Evolutionary conservation across 2,329 filamentous ascomycete species (phyloP).

Genomic region (Pezicula rhizophila): DNA sequence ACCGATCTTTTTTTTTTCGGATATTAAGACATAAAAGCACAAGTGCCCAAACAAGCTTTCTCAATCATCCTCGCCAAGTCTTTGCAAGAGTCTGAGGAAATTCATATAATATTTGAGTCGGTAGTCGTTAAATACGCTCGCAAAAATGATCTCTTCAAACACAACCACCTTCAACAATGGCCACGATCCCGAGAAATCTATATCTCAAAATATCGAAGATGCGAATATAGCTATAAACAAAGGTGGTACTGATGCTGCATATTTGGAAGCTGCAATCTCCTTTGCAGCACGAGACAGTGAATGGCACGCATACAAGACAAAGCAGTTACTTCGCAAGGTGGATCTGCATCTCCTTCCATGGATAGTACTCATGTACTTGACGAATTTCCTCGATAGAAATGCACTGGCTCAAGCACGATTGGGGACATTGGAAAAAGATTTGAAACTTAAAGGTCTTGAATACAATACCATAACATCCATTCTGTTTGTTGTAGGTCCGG

Average conservation of each 20-base stretch:
- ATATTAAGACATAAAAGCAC: no score
- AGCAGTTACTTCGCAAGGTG: neutral
- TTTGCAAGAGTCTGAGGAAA: no score
- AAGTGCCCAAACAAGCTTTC: no score
- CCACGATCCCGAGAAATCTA: neutral
- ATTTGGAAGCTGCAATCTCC: neutral
- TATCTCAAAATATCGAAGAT: neutral
- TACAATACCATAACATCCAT: slow-evolving; percentile 20
- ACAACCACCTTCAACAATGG: no score
- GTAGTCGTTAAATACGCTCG: no score
- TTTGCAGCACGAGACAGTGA: neutral
- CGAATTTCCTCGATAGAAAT: slow-evolving; percentile 29
- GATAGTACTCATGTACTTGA: slow-evolving; percentile 31
- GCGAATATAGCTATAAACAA: neutral
- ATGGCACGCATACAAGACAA: neutral
- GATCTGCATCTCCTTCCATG: neutral
- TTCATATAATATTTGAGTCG: no score
- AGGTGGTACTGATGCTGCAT: neutral
- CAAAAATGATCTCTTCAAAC: no score
- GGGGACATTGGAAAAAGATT: slow-evolving; percentile 26
- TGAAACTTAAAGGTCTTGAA: slow-evolving; percentile 32
- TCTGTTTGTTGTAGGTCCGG: slow-evolving; percentile 23
- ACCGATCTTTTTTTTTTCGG: no score
- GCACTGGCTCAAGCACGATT: slow-evolving; percentile 27
- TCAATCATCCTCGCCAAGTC: no score